Conservation (phyloP, 306 rosid species). For the Sesbania bispinosa region DNA sequence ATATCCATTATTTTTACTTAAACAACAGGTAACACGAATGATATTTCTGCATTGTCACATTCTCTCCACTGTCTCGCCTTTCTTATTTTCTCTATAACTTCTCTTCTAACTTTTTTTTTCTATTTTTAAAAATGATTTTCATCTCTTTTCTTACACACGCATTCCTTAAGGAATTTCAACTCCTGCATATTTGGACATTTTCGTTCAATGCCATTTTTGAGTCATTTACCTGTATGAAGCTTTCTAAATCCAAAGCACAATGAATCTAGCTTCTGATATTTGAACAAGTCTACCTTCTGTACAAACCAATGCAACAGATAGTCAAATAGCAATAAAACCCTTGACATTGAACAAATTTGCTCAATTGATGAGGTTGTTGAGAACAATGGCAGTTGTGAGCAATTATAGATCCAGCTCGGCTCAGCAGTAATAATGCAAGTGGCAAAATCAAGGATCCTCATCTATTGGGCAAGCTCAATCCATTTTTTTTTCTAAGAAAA, state of each 20-base stretch:
- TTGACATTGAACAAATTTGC: background rate
- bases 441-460: background rate
- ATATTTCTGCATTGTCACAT: too few species aligned
- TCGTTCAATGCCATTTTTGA: background rate
- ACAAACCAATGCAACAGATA: too few species aligned
- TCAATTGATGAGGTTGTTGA: background rate
- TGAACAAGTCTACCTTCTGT: too few species aligned
- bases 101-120: too few species aligned
- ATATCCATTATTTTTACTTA: too few species aligned
- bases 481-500: too few species aligned
- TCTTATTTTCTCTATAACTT: too few species aligned
- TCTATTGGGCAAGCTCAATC: too few species aligned
- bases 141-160: too few species aligned
- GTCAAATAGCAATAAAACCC: background rate
- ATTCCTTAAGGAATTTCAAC: too few species aligned
- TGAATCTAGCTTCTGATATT: background rate
- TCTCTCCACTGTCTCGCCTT: background rate
- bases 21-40: too few species aligned
- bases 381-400: background rate
- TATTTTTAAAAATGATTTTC: too few species aligned
- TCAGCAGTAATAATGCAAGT: background rate
- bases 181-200: background rate
- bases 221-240: background rate
- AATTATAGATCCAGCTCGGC: background rate
- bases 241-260: background rate